These are phyloP conservation scores for Penicillium psychrosexuale DNA, from an alignment of 2,329 filamentous ascomycete genomes.

Conservation along the genomic window DNA sequence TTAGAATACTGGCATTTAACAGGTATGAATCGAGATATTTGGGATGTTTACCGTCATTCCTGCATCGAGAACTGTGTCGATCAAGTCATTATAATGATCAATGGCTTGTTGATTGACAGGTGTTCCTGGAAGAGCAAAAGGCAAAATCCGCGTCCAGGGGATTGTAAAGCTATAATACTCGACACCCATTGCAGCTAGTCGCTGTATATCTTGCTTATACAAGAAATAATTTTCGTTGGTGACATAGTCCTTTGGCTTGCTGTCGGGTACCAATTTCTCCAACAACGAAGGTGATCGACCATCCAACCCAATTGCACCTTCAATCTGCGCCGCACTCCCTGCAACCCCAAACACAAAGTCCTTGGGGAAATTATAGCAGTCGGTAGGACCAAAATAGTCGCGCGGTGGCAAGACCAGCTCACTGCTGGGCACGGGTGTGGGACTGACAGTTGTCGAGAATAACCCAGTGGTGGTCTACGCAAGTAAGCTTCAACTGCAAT, in stretches of 20 bases:
- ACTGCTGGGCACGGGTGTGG: conserved; percentile 54
- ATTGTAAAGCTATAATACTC: conserved; percentile 47
- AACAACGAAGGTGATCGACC: conserved; percentile 40
- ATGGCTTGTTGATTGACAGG: conserved; percentile 49
- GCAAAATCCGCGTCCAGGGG: conserved; percentile 50
- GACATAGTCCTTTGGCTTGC: conserved; percentile 47
- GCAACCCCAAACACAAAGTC: conserved; percentile 47
- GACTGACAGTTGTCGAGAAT: conserved; percentile 53
- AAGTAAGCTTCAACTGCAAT: background rate
- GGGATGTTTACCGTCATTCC: conserved; percentile 32
- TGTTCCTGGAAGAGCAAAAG: conserved; percentile 44
- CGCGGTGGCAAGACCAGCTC: conserved; percentile 56
- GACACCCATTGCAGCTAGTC: conserved; percentile 40
- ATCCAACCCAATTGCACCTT: conserved; percentile 44
- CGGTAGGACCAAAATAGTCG: conserved; percentile 48
- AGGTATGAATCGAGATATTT: background rate
- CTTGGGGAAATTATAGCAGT: conserved; percentile 34
- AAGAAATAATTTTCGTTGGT: conserved; percentile 51
- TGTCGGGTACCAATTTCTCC: conserved; percentile 36
- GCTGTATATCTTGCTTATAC: conserved; percentile 48
- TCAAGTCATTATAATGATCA: conserved; percentile 50
- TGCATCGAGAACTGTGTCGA: conserved; percentile 43
- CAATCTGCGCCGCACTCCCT: conserved; percentile 45
- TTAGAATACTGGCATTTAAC: background rate
- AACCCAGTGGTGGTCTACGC: conserved; percentile 32